A percentile compares a stretch with the other conserved stretches of the same genome.
phyloP scores from a whole-genome alignment of 441 rosid species.

The Populus tomentosa region DNA sequence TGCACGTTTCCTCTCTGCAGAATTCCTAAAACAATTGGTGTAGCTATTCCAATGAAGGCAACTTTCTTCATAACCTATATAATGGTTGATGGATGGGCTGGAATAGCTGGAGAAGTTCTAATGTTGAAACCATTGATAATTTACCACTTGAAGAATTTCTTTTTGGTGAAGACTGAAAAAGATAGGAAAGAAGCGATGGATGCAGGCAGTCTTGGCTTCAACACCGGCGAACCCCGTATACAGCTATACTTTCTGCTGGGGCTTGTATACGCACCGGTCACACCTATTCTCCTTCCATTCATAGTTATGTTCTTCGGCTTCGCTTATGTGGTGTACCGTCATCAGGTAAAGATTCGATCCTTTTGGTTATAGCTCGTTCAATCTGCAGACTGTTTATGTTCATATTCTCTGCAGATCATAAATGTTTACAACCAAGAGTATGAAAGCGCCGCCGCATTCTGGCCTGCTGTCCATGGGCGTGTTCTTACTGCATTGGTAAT shows the following conservation, averaged over 20 bases:
- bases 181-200: constrained; percentile 87
- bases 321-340: constrained; percentile 62
- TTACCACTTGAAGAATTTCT: constrained; percentile 71
- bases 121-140: constrained; percentile 61
- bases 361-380: not conserved
- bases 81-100: constrained; percentile 97
- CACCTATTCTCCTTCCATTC: constrained; percentile 78
- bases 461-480: constrained; percentile 96
- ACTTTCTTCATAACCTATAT: constrained; percentile 76
- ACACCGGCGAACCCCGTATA: constrained; percentile 64
- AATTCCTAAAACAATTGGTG: constrained; percentile 71
- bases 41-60: constrained; percentile 82
- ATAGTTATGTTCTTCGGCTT: constrained; percentile 75
- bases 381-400: constrained; percentile 5
- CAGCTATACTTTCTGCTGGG: constrained; percentile 79
- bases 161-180: constrained; percentile 75
- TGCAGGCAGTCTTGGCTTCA: constrained; percentile 65
- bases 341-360: constrained; percentile 52
- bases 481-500: constrained; percentile 56
- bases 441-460: constrained; percentile 89
- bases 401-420: constrained; percentile 54
- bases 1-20: constrained; percentile 23
- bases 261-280: constrained; percentile 64
- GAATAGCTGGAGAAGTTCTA: constrained; percentile 77
- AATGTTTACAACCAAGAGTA: constrained; percentile 83